Conservation (phyloP, 108 stramenopile genomes). For the Stephanodiscus triporus region DNA sequence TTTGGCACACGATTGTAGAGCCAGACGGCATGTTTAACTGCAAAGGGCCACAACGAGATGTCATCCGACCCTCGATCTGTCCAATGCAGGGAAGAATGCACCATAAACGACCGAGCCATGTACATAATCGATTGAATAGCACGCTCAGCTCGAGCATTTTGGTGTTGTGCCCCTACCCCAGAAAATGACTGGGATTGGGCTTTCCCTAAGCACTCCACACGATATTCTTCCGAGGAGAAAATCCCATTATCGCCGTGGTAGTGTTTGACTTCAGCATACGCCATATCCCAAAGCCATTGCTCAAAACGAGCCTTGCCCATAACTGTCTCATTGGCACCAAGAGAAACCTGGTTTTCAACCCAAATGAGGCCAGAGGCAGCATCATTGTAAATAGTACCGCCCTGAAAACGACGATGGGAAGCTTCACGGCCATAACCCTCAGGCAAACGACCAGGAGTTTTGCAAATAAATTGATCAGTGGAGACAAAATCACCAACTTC, state of each 20-base stretch:
- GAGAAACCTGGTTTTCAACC: conserved; percentile 30
- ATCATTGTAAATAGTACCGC: conserved; percentile 38
- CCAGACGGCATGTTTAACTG: conserved; percentile 28
- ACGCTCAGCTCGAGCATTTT: conserved; percentile 54
- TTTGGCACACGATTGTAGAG: conserved; percentile 34
- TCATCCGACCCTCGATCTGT: conserved; percentile 11
- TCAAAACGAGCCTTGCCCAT: conserved; percentile 27
- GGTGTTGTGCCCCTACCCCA: conserved; percentile 49
- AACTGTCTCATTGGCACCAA: conserved; percentile 39
- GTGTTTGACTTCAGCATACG: conserved; percentile 16
- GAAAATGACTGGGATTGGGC: conserved; percentile 21
- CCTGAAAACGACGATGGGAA: neutral
- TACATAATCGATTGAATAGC: conserved; percentile 36
- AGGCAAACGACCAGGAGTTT: conserved; percentile 36
- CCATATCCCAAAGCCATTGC: neutral
- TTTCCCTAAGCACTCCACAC: neutral
- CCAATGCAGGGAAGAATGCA: conserved; percentile 51
- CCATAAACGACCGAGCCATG: conserved; percentile 45
- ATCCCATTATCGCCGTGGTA: conserved; percentile 43
- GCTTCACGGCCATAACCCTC: conserved; percentile 35
- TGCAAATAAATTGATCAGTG: conserved; percentile 5
- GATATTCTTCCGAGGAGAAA: conserved; percentile 23
- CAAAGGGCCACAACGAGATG: conserved; percentile 21
- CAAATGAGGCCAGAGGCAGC: conserved; percentile 12
- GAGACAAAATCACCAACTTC: conserved; percentile 3